Conservation (phyloP, 495 filamentous ascomycete species). For the Penicillium flavigenum region DNA sequence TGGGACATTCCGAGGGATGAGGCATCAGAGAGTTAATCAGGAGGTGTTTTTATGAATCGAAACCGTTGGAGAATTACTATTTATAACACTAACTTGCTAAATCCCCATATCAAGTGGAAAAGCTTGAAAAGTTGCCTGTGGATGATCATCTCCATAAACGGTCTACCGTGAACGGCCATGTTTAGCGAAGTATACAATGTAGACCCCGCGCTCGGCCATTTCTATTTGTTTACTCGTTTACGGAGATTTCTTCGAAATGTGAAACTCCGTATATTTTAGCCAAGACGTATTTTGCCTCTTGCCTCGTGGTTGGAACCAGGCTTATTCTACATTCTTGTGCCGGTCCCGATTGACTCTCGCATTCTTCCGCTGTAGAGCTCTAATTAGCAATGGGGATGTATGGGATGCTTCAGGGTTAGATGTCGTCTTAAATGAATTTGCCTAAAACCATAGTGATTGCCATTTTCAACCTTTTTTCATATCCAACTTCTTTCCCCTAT, state of each 20-base stretch:
- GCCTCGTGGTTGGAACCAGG: conserved; percentile 22
- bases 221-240: background rate
- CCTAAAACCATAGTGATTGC: background rate
- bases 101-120: background rate
- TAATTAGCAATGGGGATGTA: conserved; percentile 7
- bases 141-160: conserved; percentile 12
- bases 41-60: background rate
- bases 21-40: background rate
- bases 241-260: background rate
- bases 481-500: background rate
- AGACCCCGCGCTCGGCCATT: conserved; percentile 7
- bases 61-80: background rate
- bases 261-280: conserved; percentile 1
- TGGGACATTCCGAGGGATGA: conserved; percentile 2
- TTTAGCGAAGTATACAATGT: background rate
- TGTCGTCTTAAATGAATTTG: background rate
- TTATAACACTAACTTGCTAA: background rate
- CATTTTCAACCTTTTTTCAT: background rate
- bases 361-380: conserved; percentile 23
- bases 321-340: conserved; percentile 25
- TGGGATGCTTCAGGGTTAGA: background rate
- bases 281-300: conserved; percentile 6
- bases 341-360: conserved; percentile 25
- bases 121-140: background rate
- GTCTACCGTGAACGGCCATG: conserved; percentile 10